A percentile compares a stretch with the other conserved stretches of the same genome.
phyloP scores from a whole-genome alignment of 2,329 filamentous ascomycete species.

The Chaetothyriales sp. region DNA sequence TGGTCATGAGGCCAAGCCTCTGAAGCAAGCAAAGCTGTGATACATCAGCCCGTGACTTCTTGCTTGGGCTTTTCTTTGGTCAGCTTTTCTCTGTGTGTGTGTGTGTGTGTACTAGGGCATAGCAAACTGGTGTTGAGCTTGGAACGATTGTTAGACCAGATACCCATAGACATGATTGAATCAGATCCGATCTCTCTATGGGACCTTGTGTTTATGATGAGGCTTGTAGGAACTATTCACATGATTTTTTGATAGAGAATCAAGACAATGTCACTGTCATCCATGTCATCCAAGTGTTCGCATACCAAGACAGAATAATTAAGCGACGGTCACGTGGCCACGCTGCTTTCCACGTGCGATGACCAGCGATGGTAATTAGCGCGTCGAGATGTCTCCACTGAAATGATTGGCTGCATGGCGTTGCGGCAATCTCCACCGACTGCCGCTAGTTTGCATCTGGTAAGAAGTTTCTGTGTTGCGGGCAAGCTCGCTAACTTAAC shows the following conservation, averaged over 20 bases:
- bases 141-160: background rate
- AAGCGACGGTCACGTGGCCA: background rate
- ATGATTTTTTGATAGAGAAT: too few relatives aligned
- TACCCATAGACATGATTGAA: background rate
- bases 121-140: background rate
- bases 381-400: background rate
- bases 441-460: background rate
- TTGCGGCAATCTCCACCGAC: background rate
- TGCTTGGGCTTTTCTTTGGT: background rate
- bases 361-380: background rate
- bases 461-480: background rate
- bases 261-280: too few relatives aligned
- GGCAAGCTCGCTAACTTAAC: background rate
- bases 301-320: too few relatives aligned
- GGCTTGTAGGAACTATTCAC: too few relatives aligned
- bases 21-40: constrained; percentile 2
- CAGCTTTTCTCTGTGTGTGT: too few relatives aligned
- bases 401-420: background rate
- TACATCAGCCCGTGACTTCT: background rate
- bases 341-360: background rate
- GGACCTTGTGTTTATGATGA: too few relatives aligned
- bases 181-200: background rate
- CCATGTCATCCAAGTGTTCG: too few relatives aligned
- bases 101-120: background rate
- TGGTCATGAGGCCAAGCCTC: constrained; percentile 4